Conservation (phyloP, 352 stramenopile genomes). For the Globisporangium spinosum region DNA sequence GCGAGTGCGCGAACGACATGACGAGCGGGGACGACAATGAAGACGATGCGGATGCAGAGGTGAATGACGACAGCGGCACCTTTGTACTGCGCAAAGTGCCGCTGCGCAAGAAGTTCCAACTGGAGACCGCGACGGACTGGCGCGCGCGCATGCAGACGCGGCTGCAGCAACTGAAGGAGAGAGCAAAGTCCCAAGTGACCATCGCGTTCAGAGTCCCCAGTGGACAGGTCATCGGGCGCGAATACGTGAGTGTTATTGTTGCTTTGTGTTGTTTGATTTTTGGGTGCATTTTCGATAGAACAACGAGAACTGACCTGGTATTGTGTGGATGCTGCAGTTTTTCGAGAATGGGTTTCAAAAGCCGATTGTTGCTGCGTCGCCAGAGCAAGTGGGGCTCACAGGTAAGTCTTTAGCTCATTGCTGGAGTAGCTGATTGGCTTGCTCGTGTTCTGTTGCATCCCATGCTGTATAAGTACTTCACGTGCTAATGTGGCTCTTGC, state of each 20-base stretch:
- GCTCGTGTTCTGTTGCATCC: background rate
- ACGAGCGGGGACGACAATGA: constrained; percentile 15
- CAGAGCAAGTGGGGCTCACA: constrained; percentile 24
- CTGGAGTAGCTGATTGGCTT: background rate
- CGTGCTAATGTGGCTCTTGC: background rate
- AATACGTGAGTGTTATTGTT: constrained; percentile 11
- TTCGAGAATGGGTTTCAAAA: constrained; percentile 23
- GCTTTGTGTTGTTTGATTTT: background rate
- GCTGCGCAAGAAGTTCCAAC: constrained; percentile 7
- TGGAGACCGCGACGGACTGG: constrained; percentile 19
- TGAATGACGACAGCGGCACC: background rate
- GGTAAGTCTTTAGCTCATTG: constrained; percentile 14
- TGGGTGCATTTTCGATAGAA: background rate
- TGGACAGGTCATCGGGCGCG: background rate
- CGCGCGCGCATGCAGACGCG: constrained; percentile 24
- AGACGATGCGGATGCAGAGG: constrained; percentile 3
- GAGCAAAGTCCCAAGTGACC: background rate
- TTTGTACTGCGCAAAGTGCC: constrained; percentile 7
- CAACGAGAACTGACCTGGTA: background rate
- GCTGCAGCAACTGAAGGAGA: constrained; percentile 12
- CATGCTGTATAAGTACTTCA: background rate
- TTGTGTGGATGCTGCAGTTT: constrained; percentile 18
- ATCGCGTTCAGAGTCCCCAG: constrained; percentile 5
- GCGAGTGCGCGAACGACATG: constrained; percentile 6
- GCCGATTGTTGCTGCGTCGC: constrained; percentile 22